Percentiles rank a stretch among this genome's conserved stretches.
Conservation (phyloP, 192 early-diverging fungal species). For the Backusella liffmaniae region DNA sequence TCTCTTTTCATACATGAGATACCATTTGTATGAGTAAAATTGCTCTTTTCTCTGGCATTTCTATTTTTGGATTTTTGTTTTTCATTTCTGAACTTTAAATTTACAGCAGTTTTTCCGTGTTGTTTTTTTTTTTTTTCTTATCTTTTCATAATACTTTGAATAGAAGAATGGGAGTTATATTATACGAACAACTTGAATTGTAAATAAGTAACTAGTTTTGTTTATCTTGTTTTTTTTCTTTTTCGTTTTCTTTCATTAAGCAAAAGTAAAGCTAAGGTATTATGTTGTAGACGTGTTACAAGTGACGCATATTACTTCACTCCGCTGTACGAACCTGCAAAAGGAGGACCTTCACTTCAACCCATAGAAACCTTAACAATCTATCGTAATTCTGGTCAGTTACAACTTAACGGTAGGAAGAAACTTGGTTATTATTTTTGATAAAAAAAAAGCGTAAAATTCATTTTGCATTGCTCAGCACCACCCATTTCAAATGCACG, state of each 20-base stretch:
- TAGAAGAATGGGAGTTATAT: neutral
- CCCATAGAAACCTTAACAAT: slow-evolving; percentile 19
- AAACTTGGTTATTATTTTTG: neutral
- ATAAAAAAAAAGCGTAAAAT: neutral
- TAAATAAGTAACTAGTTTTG: neutral
- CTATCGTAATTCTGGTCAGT: slow-evolving; percentile 14
- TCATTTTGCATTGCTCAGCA: neutral
- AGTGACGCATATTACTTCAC: slow-evolving; percentile 15
- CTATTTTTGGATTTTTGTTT: neutral
- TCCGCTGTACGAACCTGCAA: slow-evolving; percentile 16
- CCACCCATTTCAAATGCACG: neutral
- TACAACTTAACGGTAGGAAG: slow-evolving; percentile 18
- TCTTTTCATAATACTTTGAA: neutral
- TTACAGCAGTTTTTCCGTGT: neutral
- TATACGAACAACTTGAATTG: neutral
- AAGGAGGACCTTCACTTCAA: neutral
- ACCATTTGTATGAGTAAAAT: no score
- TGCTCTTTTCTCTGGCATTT: neutral
- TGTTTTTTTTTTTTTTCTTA: neutral
- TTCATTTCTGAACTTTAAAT: neutral
- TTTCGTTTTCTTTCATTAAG: neutral
- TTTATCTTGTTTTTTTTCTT: neutral
- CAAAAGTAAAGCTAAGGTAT: neutral
- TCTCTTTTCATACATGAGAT: no score
- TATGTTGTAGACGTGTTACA: slow-evolving; percentile 12